Conservation (phyloP, 2,329 filamentous ascomycete genomes). For the Colletotrichum somersetense region DNA sequence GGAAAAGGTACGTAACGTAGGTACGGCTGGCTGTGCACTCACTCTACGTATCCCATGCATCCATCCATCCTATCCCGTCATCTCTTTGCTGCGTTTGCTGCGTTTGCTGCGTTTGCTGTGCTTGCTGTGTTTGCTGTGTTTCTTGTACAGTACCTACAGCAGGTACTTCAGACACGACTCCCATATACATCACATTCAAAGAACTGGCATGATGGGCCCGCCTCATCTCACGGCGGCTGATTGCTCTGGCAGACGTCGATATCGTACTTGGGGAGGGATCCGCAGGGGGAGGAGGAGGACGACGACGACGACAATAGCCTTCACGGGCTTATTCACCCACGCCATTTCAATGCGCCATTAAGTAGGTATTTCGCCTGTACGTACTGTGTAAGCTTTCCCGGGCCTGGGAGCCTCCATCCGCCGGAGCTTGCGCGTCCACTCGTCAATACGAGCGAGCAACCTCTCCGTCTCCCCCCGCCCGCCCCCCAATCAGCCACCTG, state of each 20-base stretch:
- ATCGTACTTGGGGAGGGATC: neutral
- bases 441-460: neutral
- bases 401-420: slow-evolving; percentile 16
- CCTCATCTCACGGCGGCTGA: neutral
- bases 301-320: slow-evolving; percentile 24
- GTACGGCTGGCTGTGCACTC: neutral
- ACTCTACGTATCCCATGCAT: too few species aligned
- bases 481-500: slow-evolving; percentile 6
- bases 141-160: neutral
- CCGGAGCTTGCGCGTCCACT: slow-evolving; percentile 38
- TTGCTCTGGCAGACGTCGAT: too few species aligned
- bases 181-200: neutral
- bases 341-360: neutral
- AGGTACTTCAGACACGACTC: neutral
- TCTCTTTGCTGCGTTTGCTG: neutral
- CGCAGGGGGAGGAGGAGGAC: slow-evolving; percentile 21
- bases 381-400: neutral
- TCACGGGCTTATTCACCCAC: slow-evolving; percentile 13
- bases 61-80: too few species aligned
- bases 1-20: neutral
- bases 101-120: neutral
- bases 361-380: neutral
- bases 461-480: too few species aligned
- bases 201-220: neutral
- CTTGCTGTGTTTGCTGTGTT: neutral